phyloP scores from a whole-genome alignment of 2,329 filamentous ascomycete species.

The Rosellinia necatrix region DNA sequence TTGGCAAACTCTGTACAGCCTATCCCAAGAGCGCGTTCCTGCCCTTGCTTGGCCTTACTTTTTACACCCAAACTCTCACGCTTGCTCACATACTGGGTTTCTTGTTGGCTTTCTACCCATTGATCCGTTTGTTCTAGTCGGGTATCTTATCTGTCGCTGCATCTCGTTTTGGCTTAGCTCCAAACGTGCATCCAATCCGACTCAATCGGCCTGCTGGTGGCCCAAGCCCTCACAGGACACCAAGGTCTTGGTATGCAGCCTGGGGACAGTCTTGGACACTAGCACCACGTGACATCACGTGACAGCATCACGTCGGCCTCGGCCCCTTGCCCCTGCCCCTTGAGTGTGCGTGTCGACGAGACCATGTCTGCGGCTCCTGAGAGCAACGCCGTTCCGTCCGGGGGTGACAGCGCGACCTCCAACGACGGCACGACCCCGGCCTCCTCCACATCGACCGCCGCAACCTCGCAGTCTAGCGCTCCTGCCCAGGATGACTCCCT shows the following conservation, averaged over 20 bases:
- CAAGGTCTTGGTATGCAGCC: constrained; percentile 16
- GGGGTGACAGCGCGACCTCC: constrained; percentile 49
- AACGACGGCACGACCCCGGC: constrained; percentile 57
- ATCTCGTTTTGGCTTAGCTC: constrained; percentile 23
- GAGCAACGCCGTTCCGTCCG: constrained; percentile 34
- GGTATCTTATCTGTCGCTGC: constrained; percentile 1
- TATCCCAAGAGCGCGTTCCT: constrained; percentile 8
- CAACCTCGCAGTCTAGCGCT: constrained; percentile 49
- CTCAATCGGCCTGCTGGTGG: constrained; percentile 1
- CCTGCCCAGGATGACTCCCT: constrained; percentile 56
- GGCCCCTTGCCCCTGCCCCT: background rate
- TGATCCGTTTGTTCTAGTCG: constrained; percentile 10
- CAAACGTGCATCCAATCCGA: constrained; percentile 2
- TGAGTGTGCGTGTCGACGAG: background rate
- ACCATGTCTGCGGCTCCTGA: constrained; percentile 39
- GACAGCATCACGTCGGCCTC: constrained; percentile 3
- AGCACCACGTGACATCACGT: constrained; percentile 16
- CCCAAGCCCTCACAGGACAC: constrained; percentile 5
- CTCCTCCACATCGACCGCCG: constrained; percentile 54
- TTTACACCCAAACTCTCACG: background rate
- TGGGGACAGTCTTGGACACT: constrained; percentile 9
- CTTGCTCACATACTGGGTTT: too few relatives aligned
- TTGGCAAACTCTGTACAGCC: constrained; percentile 10
- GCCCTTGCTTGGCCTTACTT: constrained; percentile 5
- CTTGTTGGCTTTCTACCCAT: constrained; percentile 6